Conservation (phyloP, 352 stramenopile genomes). For the Pythium folliculosum region DNA sequence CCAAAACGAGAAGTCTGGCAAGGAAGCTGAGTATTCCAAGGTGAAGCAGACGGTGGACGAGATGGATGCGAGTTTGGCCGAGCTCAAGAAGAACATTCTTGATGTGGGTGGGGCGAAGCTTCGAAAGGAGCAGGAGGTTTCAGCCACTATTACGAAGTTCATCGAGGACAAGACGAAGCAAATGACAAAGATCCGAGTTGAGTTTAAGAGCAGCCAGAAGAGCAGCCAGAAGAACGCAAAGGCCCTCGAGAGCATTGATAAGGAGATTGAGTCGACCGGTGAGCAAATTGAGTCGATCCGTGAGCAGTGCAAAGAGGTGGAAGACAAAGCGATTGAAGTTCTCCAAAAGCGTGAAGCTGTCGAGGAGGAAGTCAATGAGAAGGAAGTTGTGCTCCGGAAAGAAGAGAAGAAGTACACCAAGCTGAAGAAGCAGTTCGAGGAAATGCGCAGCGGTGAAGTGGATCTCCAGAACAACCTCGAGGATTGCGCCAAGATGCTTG, state of each 20-base stretch:
- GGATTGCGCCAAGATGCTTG: constrained; percentile 91
- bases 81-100: constrained; percentile 95
- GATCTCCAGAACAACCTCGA: constrained; percentile 94
- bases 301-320: constrained; percentile 90
- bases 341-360: constrained; percentile 91
- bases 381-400: constrained; percentile 78
- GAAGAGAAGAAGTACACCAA: constrained; percentile 83
- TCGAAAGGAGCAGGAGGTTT: constrained; percentile 92
- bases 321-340: constrained; percentile 92
- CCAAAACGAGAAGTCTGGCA: constrained; percentile 79
- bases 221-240: constrained; percentile 71
- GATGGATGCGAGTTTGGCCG: constrained; percentile 81
- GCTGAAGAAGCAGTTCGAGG: constrained; percentile 89
- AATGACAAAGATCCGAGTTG: constrained; percentile 84
- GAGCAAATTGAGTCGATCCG: constrained; percentile 86
- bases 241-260: constrained; percentile 58
- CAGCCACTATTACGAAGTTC: constrained; percentile 77
- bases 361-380: constrained; percentile 86
- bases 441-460: constrained; percentile 90
- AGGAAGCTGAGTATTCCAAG: constrained; percentile 86
- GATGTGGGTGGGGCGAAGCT: constrained; percentile 93
- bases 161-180: constrained; percentile 90
- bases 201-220: constrained; percentile 85
- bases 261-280: constrained; percentile 76
- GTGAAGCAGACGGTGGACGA: constrained; percentile 63